A percentile compares a stretch with the other conserved stretches of the same genome.
These are phyloP conservation scores for Zalaria obscura DNA, from an alignment of 2,329 filamentous ascomycete species.

Conservation along the genomic window DNA sequence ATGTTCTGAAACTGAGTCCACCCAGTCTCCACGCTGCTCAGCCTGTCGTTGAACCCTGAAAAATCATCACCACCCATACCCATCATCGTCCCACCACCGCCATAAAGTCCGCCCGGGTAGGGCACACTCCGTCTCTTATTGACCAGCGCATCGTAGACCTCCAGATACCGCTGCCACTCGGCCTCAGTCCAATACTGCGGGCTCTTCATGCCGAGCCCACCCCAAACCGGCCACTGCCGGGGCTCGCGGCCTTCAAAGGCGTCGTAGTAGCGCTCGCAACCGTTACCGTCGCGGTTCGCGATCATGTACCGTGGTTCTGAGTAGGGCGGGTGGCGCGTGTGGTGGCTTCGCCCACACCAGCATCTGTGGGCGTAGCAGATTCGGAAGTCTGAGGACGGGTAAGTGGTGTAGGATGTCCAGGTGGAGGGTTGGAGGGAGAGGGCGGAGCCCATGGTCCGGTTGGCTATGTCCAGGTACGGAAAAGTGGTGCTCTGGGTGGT, in stretches of 20 bases:
- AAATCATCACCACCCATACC: too few species aligned
- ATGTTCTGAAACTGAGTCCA: too few species aligned
- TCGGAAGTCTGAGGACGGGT: slow-evolving; percentile 13
- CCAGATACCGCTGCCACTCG: slow-evolving; percentile 9
- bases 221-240: slow-evolving; percentile 3
- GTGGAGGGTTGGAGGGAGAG: slow-evolving; percentile 8
- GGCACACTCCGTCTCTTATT: too few species aligned
- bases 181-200: slow-evolving; percentile 10
- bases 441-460: slow-evolving; percentile 12
- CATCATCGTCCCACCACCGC: too few species aligned
- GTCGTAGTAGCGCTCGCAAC: slow-evolving; percentile 11
- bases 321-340: slow-evolving; percentile 5
- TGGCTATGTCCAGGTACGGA: neutral
- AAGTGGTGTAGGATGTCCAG: slow-evolving; percentile 9
- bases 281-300: slow-evolving; percentile 11
- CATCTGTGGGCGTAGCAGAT: slow-evolving; percentile 9
- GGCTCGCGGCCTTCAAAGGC: slow-evolving; percentile 11
- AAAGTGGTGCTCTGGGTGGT: neutral
- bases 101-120: too few species aligned
- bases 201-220: slow-evolving; percentile 5
- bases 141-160: too few species aligned
- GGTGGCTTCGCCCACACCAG: slow-evolving; percentile 10
- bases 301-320: slow-evolving; percentile 9
- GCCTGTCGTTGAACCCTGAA: too few species aligned
- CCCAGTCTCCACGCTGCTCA: too few species aligned